phyloP scores from a whole-genome alignment of 139 green algal genomes.

The Mychonastes homosphaera region DNA sequence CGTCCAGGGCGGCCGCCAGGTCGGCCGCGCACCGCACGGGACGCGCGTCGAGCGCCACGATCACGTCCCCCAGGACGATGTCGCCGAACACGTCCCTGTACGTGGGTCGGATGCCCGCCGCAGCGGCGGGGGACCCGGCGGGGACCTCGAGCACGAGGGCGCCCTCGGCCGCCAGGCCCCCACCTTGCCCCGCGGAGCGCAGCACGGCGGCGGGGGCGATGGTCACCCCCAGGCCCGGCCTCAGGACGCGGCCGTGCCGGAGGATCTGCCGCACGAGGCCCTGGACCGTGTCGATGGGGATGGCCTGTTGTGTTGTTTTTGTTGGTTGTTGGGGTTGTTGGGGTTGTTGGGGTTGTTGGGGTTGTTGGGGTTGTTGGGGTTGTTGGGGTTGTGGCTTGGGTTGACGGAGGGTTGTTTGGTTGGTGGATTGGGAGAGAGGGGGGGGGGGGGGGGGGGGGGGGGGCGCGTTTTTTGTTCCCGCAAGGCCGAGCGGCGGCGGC shows the following conservation, averaged over 20 bases:
- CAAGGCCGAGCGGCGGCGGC: not conserved
- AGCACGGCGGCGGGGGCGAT: constrained; percentile 37
- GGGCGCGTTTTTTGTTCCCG: too few species aligned
- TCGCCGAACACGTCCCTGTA: constrained; percentile 69
- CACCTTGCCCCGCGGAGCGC: constrained; percentile 16
- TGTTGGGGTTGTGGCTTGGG: too few species aligned
- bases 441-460: too few species aligned
- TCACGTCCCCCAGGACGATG: constrained; percentile 43
- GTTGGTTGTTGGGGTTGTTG: too few species aligned
- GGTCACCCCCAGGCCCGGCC: constrained; percentile 50
- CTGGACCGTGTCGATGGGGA: constrained; percentile 55
- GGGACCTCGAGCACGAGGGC: constrained; percentile 69
- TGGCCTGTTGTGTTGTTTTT: too few species aligned
- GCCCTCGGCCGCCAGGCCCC: constrained; percentile 45
- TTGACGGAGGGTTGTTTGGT: too few species aligned
- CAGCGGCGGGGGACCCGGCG: constrained; percentile 36
- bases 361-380: too few species aligned
- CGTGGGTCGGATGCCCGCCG: constrained; percentile 56
- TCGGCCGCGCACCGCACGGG: constrained; percentile 33
- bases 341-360: too few species aligned
- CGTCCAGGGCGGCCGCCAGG: constrained; percentile 55
- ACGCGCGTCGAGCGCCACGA: constrained; percentile 43
- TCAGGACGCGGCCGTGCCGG: constrained; percentile 44
- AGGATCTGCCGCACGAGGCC: constrained; percentile 61
- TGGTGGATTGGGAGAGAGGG: too few species aligned